These are phyloP conservation scores for Russula earlei DNA, from an alignment of 768 basidiomycete genomes.

Conservation along the genomic window DNA sequence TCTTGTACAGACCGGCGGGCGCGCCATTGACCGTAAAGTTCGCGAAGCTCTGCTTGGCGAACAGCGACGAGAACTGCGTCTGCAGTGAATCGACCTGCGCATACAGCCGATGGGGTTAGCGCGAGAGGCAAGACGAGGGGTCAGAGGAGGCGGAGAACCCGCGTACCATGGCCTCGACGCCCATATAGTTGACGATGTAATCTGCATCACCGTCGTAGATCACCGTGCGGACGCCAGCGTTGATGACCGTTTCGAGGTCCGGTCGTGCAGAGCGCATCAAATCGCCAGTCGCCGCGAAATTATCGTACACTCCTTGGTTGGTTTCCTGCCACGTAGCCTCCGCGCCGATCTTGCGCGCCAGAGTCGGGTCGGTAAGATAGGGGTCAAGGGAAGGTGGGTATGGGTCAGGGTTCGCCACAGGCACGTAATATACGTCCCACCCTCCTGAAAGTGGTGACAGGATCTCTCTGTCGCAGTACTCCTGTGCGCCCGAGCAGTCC, in stretches of 20 bases:
- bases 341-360: constrained; percentile 34
- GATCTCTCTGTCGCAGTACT: constrained; percentile 48
- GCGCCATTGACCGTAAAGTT: constrained; percentile 44
- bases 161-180: constrained; percentile 48
- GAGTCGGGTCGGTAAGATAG: constrained; percentile 26
- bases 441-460: constrained; percentile 26
- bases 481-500: constrained; percentile 48
- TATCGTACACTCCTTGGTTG: constrained; percentile 34
- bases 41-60: constrained; percentile 34
- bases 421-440: constrained; percentile 49
- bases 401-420: constrained; percentile 33
- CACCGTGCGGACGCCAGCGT: constrained; percentile 45
- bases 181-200: constrained; percentile 45
- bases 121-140: neutral
- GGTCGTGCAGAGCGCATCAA: constrained; percentile 46
- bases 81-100: constrained; percentile 37
- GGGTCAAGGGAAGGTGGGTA: constrained; percentile 38
- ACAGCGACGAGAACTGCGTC: constrained; percentile 37
- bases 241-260: constrained; percentile 46
- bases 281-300: constrained; percentile 43
- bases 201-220: constrained; percentile 54
- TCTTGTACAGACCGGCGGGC: constrained; percentile 45
- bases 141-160: neutral
- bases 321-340: constrained; percentile 35
- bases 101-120: neutral